Evolutionary conservation across 1,284 basidiomycete species (phyloP), one percentile per base, ranked within the genome.

Genomic region (Inonotus obliquus): DNA sequence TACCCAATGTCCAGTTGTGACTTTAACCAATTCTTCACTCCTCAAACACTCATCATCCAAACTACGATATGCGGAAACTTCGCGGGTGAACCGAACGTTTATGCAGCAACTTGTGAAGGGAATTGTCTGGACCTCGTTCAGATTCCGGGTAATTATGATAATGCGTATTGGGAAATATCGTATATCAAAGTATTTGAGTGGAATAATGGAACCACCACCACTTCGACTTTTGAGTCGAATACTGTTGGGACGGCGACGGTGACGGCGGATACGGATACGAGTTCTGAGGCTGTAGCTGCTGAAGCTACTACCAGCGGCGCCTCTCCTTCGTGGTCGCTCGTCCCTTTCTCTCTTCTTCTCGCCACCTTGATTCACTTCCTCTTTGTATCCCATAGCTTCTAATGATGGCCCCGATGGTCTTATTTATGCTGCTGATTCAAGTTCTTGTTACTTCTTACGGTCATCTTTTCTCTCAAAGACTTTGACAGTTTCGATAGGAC

Each of bases 21-120:
- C 54, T 44, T 48, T 5, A 45, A 45, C 45, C 54, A 27, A 27
- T 65, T 60, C 61, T 32, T 65, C 63, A 19, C 38, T 14, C 61
- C 64, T 6, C 62, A 65, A 51, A 63, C 64, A 39, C 48, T 63
- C 49, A 63, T 65, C 37, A 38, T 65, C 54, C 65, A 68, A 35
- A 68, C 65, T 44, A 64, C 65, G 32, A 59, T 68, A 44, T 68
- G 67, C 51, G 67, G 67, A 4, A 63, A 64, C 47, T 68, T 65
- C 49, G 67, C 67, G 4, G 65, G 65, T 13, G 51, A 53, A 14
- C 17, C 65, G 21, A 41, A 35, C 39, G 64, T 65, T 2, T 68
- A 63, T 60, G 21, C 59, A n/a, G 49, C 57, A 57, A 63, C 63
- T 14, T 65, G 63, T 44, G 27, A 38, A 14, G 63, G 63, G 17